Conservation (phyloP, 2,329 filamentous ascomycete genomes). For the Diaporthe ilicicola region DNA sequence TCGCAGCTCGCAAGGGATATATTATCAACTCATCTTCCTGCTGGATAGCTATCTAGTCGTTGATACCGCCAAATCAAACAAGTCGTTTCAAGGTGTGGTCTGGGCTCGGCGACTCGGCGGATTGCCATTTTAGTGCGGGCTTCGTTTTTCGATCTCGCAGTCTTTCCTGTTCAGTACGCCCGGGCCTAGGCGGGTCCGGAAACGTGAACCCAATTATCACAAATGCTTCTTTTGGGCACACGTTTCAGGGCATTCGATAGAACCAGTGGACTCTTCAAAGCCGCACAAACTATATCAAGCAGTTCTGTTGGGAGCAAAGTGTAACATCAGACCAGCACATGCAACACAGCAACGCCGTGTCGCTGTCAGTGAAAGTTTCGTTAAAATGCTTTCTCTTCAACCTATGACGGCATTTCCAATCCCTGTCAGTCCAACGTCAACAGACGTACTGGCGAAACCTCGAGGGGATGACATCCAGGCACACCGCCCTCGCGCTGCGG, state of each 20-base stretch:
- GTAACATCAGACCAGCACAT: neutral
- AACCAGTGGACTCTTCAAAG: neutral
- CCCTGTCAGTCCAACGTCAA: neutral
- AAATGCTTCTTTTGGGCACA: too few species aligned
- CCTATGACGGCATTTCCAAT: neutral
- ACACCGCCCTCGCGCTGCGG: neutral
- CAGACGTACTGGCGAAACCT: neutral
- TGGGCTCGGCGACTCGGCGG: neutral
- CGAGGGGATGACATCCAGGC: neutral
- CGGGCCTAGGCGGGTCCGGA: neutral
- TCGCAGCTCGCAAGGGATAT: too few species aligned
- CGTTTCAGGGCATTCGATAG: neutral
- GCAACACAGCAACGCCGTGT: neutral
- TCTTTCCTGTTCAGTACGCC: neutral
- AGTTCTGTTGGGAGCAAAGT: neutral
- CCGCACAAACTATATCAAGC: neutral
- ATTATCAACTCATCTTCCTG: neutral
- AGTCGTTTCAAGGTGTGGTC: neutral
- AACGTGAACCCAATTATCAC: too few species aligned
- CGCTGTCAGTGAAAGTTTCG: neutral
- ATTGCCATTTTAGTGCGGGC: constrained; percentile 1
- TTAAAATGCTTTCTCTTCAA: constrained; percentile 11
- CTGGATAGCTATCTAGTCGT: neutral
- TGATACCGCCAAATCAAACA: neutral
- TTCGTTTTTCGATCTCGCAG: neutral